phyloP scores from a whole-genome alignment of 2,329 filamentous ascomycete species.

The Exophiala sp. region DNA sequence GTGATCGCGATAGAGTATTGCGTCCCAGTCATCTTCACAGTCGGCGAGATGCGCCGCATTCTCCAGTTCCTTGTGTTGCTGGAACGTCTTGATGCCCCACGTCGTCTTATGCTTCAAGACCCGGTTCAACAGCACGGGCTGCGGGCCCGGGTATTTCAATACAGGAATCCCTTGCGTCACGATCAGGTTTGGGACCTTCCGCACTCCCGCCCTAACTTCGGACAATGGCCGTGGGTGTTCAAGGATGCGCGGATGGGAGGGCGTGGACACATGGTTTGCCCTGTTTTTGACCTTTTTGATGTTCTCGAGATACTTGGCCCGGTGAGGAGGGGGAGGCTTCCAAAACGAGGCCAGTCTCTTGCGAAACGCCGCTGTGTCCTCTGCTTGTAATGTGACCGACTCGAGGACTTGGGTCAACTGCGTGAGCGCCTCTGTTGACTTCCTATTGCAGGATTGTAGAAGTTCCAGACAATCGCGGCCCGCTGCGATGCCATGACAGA shows the following conservation, averaged over 20 bases:
- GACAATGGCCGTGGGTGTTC: constrained; percentile 19
- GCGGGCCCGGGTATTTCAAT: constrained; percentile 42
- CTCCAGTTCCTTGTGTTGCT: constrained; percentile 33
- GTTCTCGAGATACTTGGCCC: constrained; percentile 11
- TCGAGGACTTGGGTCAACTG: constrained; percentile 14
- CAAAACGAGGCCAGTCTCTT: constrained; percentile 8
- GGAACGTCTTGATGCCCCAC: constrained; percentile 34
- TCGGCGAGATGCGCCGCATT: constrained; percentile 33
- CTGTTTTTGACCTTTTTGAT: constrained; percentile 7
- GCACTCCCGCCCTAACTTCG: constrained; percentile 30
- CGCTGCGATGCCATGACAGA: constrained; percentile 37
- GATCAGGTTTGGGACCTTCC: constrained; percentile 39
- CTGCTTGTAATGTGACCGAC: constrained; percentile 8
- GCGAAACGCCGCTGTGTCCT: constrained; percentile 2
- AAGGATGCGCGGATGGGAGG: constrained; percentile 17
- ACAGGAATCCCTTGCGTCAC: constrained; percentile 39
- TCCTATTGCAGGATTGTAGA: constrained; percentile 11
- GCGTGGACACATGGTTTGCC: constrained; percentile 8
- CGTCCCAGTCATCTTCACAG: constrained; percentile 42
- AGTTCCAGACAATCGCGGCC: constrained; percentile 36
- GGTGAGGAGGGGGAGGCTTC: constrained; percentile 10
- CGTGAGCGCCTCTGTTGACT: constrained; percentile 9
- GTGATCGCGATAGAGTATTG: constrained; percentile 26
- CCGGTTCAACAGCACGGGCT: constrained; percentile 37
- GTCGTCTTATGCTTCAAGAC: constrained; percentile 36